Conservation (phyloP, 1,139 yeast species). For the Arxiozyma bovina region DNA sequence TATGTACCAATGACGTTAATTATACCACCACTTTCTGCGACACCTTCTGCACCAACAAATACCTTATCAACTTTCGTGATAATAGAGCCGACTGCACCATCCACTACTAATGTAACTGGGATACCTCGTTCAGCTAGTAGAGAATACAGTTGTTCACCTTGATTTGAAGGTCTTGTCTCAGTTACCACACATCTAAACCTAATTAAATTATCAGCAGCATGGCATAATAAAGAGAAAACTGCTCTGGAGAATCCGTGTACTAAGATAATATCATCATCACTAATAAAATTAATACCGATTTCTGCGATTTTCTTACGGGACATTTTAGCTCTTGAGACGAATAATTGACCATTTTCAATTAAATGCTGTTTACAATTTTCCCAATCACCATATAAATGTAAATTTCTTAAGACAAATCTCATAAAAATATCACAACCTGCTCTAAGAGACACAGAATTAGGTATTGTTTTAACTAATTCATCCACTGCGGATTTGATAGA, state of each 20-base stretch:
- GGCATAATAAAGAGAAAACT: conserved; percentile 62
- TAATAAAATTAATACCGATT: conserved; percentile 78
- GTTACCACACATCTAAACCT: conserved; percentile 89
- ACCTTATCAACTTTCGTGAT: conserved; percentile 88
- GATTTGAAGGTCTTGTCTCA: conserved; percentile 80
- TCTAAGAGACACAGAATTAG: conserved; percentile 83
- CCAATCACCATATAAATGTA: conserved; percentile 88
- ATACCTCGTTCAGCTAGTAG: conserved; percentile 64
- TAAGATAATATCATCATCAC: conserved; percentile 83
- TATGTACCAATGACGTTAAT: conserved; percentile 93
- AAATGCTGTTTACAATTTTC: conserved; percentile 85
- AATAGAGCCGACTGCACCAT: conserved; percentile 88
- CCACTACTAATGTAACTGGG: conserved; percentile 87
- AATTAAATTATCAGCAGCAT: conserved; percentile 65
- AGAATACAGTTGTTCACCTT: conserved; percentile 70
- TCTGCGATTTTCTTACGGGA: conserved; percentile 83
- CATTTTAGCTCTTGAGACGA: conserved; percentile 85
- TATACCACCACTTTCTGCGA: conserved; percentile 96
- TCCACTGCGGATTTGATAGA: conserved; percentile 69
- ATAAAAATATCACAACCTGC: conserved; percentile 98
- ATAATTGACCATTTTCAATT: conserved; percentile 87
- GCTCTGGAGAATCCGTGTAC: conserved; percentile 93
- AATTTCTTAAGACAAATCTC: conserved; percentile 84
- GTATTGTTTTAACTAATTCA: conserved; percentile 65
- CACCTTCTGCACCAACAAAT: conserved; percentile 97